Evolutionary conservation across 108 stramenopile species (phyloP), one percentile per base, ranked within the genome.

Genomic region (Bacterosira constricta): DNA sequence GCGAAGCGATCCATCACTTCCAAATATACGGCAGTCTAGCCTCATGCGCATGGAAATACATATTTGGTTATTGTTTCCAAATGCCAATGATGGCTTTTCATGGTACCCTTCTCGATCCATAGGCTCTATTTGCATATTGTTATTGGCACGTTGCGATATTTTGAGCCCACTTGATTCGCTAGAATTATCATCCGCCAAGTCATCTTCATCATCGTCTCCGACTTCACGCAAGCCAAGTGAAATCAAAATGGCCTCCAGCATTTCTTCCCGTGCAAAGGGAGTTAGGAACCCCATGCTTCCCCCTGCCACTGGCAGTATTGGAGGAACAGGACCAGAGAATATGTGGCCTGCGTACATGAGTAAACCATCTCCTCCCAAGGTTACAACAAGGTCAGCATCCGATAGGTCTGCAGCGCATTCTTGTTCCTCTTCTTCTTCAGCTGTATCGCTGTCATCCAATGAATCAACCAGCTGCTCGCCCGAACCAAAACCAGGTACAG

Each of bases 231-330:
- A 32, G 2, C 92, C 90, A 29, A 97, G 71, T 12, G 90, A 79
- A 31, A 87, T 82, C 35, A 73, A 47, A 30, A 92, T 81, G 13
- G 93, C 89, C 62, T 90, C 88, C 46, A 86, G 63, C 86, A 91
- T 90, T 78, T 94, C 82, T 54, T 91, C 79, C 29, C 76, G 65
- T 21, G 83, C 56, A 77, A 98, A 98, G 6, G 93, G 89, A 11
- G 97, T 96, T 44, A 99, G 65, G 70, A 99, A 99, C 0, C 98
- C 98, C 52, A 99, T 70, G 65, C 86, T 88, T 25, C 98, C 98
- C 17, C 95, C 90, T 0, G 93, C 89, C 6, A 99, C 83, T 0
- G 89, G 89, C 49, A 98, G 55, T 29, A 97, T 85, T 3, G 98
- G 98, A 3, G 95, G 95, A 26, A 84, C 71, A 6, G 95, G 84